Base-by-base conservation (phyloP, 164 flowering plant genomes). In the Brasenia schreberi region DNA sequence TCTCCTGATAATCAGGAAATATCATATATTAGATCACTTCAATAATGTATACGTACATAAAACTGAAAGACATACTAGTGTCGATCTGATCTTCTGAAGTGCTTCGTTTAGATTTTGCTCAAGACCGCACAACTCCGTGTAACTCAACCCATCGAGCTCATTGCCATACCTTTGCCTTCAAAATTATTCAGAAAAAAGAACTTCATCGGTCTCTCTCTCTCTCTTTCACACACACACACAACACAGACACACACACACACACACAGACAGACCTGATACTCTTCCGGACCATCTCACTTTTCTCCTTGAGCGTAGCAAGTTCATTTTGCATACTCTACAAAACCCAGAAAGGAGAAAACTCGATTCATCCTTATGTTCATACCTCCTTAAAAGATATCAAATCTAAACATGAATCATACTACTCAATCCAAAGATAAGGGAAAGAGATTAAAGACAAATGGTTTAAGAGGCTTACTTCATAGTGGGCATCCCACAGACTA, bases 401-500 rank as follows among this genome's bases (percentile, higher is more conserved):
- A 33, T 33, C 39, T 33, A 33, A 33, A 33, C 39, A 33, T 33
- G 39, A 23, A 23, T 23, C 39, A 33, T 33, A 33, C 39, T 1
- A 33, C 39, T 1, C 39, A 33, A 33, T 2, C 2, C 1, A 33
- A 33, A 33, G 39, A 33, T 33, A 33, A 33, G 39, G 39, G 39
- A 33, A 33, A 33, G 39, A 33, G 2, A 33, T 33, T 33, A 33
- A 33, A 33, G 4, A 2, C 39, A 33, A 33, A 33, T 1, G 3
- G 39, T 33, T 33, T 33, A 33, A 33, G 16, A 49, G 56, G 9
- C 7, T 63, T 64, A 83, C 94, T 87, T 86, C 82, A 64, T 86
- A 87, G 52, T 87, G 87, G 7, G 84, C 19, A 66, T 71, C 74
- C 97, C 97, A 90, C 3, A 87, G 75, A 75, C 81, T 82, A 62